A percentile compares a stretch with the other conserved stretches of the same genome.
Evolutionary conservation across 331 rosid genomes (phyloP).

Genomic region (Pyrus hybrid): DNA sequence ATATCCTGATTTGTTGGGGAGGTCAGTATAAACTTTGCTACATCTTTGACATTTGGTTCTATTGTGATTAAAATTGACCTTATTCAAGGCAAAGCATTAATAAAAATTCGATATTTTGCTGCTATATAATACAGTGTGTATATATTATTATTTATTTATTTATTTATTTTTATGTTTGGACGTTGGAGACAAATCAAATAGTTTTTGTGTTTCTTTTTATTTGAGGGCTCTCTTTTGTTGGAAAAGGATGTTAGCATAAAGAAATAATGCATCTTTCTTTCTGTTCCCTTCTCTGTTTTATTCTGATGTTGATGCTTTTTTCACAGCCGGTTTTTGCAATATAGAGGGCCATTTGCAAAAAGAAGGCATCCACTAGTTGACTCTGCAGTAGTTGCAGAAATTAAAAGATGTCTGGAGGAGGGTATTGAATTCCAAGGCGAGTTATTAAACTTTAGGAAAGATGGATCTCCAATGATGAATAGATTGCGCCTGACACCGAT

Average conservation of each 20-base stretch:
- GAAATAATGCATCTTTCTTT: not conserved
- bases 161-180: not conserved
- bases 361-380: slow-evolving; percentile 94
- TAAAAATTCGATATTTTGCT: not conserved
- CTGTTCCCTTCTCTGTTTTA: not conserved
- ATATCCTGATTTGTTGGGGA: not conserved
- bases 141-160: too few relatives aligned
- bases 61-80: not conserved
- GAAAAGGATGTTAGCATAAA: not conserved
- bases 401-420: slow-evolving; percentile 78
- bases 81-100: not conserved
- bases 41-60: not conserved
- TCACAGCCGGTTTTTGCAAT: slow-evolving; percentile 95
- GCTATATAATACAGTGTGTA: not conserved
- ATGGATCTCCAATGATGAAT: slow-evolving; percentile 97
- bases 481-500: slow-evolving; percentile 83
- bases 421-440: slow-evolving; percentile 96
- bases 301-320: slow-evolving; percentile 23
- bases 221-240: not conserved
- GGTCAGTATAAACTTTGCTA: not conserved
- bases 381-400: slow-evolving; percentile 72
- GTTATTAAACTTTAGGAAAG: slow-evolving; percentile 93
- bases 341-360: slow-evolving; percentile 96
- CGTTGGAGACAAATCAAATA: not conserved
- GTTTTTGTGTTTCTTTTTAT: not conserved